Base-by-base conservation (phyloP, 148 eudicot genomes). In the Limonium bicolor region DNA sequence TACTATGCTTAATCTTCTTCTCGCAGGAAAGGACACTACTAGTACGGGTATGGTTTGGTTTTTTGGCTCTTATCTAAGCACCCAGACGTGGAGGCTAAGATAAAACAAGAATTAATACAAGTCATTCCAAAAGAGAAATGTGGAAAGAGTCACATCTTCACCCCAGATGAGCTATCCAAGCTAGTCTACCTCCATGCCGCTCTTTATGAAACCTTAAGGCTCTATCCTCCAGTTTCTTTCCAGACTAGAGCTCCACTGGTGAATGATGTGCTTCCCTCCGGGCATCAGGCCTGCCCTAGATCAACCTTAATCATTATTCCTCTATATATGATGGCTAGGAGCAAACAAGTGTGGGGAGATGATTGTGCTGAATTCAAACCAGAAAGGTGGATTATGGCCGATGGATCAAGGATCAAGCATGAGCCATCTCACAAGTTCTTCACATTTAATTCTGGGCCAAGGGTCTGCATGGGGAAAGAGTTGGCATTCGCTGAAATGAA, bases 401-500 rank as follows among this genome's bases (percentile, higher is more conserved):
- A 55, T 0, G 67, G 67, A 21, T n/a, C n/a, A n/a, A 55, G 55
- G 9, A 27, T 57, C 19, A 67, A 62, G 36, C 60, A 61, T 6
- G 67, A 56, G 55, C 67, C 72, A 2, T 62, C 72, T 19, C 58
- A 36, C 53, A 68, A 56, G 50, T 68, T 68, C 25, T 41, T 58
- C 11, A 46, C 50, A 2, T 68, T 68, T 19, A 68, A 58, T 15
- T 62, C 51, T 0, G 67, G 72, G 8, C 73, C 64, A 1, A 40
- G 72, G 45, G 51, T 12, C 24, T 67, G 60, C 35, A 15, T 57
- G 19, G 67, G 72, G 0, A 67, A 49, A 35, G 67, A 67, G 1
- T 35, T 67, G 52, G 42, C 67, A 4, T 57, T 61, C 31, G 13
- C 48, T 0, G 48, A 67, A 26, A 67, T 67, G 59, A 67, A 67